phyloP scores from a whole-genome alignment of 2,329 filamentous ascomycete species.

The Pyrenophora teres region DNA sequence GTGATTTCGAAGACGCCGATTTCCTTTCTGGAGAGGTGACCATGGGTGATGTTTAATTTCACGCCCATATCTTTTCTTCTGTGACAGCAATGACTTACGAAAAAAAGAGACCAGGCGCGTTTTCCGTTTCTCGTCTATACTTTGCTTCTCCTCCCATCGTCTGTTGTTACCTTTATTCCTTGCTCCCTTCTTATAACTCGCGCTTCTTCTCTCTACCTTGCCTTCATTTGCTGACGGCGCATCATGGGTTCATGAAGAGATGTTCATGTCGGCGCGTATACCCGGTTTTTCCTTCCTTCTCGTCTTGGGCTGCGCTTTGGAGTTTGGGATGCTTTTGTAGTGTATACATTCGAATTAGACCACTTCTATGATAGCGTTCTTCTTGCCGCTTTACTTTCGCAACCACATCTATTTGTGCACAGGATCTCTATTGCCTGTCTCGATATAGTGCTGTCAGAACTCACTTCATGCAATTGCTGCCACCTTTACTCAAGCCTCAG shows the following conservation, averaged over 20 bases:
- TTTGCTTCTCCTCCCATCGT: background rate
- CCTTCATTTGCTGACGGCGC: conserved; percentile 1
- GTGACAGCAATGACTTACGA: no score
- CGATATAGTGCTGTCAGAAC: no score
- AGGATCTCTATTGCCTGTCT: no score
- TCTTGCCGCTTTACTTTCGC: no score
- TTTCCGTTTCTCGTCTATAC: background rate
- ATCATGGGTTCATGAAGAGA: conserved; percentile 7
- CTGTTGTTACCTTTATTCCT: conserved; percentile 1
- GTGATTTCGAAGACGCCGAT: conserved; percentile 71
- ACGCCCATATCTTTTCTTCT: background rate
- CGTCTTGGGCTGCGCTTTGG: background rate
- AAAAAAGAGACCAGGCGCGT: no score
- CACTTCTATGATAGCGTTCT: no score
- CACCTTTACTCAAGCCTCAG: no score
- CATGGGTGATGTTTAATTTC: conserved; percentile 39
- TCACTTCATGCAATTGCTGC: no score
- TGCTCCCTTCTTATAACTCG: background rate
- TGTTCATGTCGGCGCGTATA: conserved; percentile 22
- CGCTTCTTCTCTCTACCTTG: background rate
- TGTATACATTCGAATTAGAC: no score
- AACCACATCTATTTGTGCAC: no score
- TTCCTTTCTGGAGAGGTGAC: conserved; percentile 54
- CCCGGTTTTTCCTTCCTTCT: conserved; percentile 10
- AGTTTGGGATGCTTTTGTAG: no score